Conservation (phyloP, 1,284 basidiomycete species). For the Ustilago curta region DNA sequence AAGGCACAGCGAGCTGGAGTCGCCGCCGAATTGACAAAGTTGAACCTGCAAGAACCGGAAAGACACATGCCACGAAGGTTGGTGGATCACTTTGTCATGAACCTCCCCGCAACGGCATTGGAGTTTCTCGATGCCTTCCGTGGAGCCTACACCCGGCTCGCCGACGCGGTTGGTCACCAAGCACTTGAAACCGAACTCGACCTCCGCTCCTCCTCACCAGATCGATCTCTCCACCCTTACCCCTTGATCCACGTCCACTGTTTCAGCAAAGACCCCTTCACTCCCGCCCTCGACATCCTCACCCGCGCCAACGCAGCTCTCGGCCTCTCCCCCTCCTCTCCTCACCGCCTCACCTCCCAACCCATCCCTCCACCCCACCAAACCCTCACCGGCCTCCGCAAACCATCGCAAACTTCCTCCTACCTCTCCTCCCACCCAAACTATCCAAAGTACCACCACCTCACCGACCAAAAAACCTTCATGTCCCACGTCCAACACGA, state of each 20-base stretch:
- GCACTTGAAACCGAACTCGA: constrained; percentile 43
- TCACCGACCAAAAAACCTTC: not conserved
- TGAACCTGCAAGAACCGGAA: not conserved
- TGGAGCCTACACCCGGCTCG: constrained; percentile 75
- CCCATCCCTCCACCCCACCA: constrained; percentile 38
- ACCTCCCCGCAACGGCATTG: constrained; percentile 91
- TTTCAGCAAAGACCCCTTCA: constrained; percentile 81
- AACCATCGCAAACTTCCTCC: constrained; percentile 4
- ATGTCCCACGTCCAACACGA: constrained; percentile 9
- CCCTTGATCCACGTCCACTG: constrained; percentile 96
- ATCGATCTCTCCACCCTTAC: constrained; percentile 69
- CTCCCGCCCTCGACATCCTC: constrained; percentile 58
- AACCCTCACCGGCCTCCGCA: constrained; percentile 32
- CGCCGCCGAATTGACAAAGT: not conserved
- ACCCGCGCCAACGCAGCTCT: constrained; percentile 56
- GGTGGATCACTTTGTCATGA: constrained; percentile 90
- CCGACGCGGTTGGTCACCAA: constrained; percentile 70
- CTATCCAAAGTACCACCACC: constrained; percentile 12
- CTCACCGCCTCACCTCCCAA: constrained; percentile 5
- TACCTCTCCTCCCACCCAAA: constrained; percentile 32
- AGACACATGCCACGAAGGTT: constrained; percentile 29
- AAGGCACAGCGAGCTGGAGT: constrained; percentile 2
- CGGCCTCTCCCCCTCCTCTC: constrained; percentile 16
- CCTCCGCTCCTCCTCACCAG: constrained; percentile 4
- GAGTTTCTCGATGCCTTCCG: constrained; percentile 89